Percentiles rank a stretch among this genome's conserved stretches.
phyloP scores from a whole-genome alignment of 805 yeast genomes.

The Sporopachydermia lactativora region DNA sequence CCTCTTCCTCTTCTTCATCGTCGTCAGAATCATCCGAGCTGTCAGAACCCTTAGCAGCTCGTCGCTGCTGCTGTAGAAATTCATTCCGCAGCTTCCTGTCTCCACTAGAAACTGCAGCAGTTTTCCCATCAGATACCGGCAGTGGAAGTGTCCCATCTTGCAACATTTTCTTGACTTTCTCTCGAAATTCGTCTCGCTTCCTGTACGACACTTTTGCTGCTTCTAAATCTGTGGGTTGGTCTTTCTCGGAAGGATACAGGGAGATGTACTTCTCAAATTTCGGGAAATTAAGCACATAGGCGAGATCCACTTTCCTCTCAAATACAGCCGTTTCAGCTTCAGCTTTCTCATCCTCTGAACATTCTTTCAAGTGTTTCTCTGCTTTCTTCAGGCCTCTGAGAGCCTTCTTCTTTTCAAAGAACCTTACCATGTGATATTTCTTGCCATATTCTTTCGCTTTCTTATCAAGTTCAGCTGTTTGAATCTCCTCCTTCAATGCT shows the following conservation, averaged over 20 bases:
- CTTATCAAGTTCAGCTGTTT: conserved; percentile 28
- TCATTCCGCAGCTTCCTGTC: conserved; percentile 8
- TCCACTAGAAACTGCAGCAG: conserved; percentile 7
- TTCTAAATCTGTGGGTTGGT: conserved; percentile 15
- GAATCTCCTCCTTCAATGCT: conserved; percentile 46
- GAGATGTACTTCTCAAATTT: conserved; percentile 68
- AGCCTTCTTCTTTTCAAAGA: conserved; percentile 84
- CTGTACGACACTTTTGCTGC: conserved; percentile 23
- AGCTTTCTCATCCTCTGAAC: conserved; percentile 14
- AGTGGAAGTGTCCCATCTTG: conserved; percentile 42
- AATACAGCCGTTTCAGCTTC: conserved; percentile 13
- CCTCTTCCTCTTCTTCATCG: conserved; percentile 10
- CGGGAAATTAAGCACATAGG: conserved; percentile 69
- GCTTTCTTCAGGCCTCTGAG: conserved; percentile 45
- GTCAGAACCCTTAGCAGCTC: conserved; percentile 5
- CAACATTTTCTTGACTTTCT: conserved; percentile 35
- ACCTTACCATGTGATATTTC: conserved; percentile 86
- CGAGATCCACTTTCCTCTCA: conserved; percentile 34
- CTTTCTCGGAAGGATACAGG: conserved; percentile 40
- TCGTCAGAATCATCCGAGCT: conserved; percentile 10
- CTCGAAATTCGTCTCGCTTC: conserved; percentile 33
- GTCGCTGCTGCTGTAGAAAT: conserved; percentile 5
- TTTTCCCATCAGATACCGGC: conserved; percentile 27
- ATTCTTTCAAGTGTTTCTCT: conserved; percentile 18
- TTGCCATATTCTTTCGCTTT: conserved; percentile 40